Conservation (phyloP, 1,284 basidiomycete genomes). For the Ganoderma sinense region DNA sequence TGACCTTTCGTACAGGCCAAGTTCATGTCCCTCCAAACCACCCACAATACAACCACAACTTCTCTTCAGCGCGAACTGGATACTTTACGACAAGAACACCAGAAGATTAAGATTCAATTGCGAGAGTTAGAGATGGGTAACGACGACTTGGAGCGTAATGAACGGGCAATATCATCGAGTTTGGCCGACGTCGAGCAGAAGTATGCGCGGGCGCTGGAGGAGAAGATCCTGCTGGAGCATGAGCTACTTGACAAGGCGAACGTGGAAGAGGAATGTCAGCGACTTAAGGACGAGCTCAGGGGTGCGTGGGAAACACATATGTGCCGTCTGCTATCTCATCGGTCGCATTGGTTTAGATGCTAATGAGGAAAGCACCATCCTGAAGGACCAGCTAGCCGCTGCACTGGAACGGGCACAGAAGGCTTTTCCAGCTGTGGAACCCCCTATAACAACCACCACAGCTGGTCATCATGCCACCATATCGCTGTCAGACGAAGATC, state of each 20-base stretch:
- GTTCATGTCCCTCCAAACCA: constrained; percentile 89
- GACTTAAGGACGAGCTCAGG: constrained; percentile 92
- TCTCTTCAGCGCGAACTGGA: constrained; percentile 92
- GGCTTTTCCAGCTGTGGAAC: constrained; percentile 35
- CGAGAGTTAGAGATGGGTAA: constrained; percentile 96
- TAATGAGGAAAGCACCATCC: constrained; percentile 83
- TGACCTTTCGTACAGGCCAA: constrained; percentile 63
- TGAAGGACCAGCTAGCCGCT: constrained; percentile 76
- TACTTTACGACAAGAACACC: constrained; percentile 80
- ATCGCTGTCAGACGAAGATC: constrained; percentile 56
- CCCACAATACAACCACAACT: constrained; percentile 86
- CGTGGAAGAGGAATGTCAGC: constrained; percentile 91
- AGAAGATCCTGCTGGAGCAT: constrained; percentile 96
- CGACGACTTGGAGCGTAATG: constrained; percentile 93
- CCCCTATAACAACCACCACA: constrained; percentile 38
- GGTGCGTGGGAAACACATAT: constrained; percentile 57
- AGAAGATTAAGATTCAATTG: constrained; percentile 81
- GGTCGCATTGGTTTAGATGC: constrained; percentile 62
- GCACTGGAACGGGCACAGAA: constrained; percentile 41
- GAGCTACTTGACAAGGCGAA: constrained; percentile 93
- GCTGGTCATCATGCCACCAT: constrained; percentile 38
- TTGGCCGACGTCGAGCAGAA: constrained; percentile 91
- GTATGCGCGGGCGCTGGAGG: constrained; percentile 92
- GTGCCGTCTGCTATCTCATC: constrained; percentile 7
- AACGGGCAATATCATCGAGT: constrained; percentile 91